These are phyloP conservation scores for Penicillium paneum DNA, from an alignment of 2,329 filamentous ascomycete genomes.

Conservation along the genomic window DNA sequence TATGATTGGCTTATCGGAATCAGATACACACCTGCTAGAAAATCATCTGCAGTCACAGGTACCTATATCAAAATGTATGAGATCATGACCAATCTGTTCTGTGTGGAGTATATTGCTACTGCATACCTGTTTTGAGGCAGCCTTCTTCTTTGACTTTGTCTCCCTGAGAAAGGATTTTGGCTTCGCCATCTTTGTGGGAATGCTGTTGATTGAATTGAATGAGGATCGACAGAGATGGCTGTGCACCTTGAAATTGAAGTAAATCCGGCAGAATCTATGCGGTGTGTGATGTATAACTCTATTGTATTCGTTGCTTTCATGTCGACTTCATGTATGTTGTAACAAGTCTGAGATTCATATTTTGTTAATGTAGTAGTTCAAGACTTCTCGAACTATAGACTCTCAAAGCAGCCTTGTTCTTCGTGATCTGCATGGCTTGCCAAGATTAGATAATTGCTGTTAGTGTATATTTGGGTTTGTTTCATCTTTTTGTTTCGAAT, in stretches of 20 bases:
- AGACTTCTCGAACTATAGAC: not conserved
- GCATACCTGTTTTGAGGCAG: slow-evolving; percentile 36
- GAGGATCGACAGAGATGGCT: not conserved
- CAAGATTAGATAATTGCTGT: not conserved
- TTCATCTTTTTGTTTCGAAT: not conserved
- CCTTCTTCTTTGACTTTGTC: slow-evolving; percentile 44
- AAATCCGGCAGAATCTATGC: slow-evolving; percentile 9
- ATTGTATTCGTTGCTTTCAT: not conserved
- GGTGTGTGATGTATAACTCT: slow-evolving; percentile 1
- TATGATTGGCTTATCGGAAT: not conserved
- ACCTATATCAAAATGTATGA: slow-evolving; percentile 35
- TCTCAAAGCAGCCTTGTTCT: not conserved
- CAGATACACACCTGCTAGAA: slow-evolving; percentile 53
- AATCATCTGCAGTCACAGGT: slow-evolving; percentile 65
- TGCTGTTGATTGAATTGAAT: not conserved
- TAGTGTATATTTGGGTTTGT: not conserved
- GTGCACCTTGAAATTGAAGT: slow-evolving; percentile 3
- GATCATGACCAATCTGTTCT: not conserved
- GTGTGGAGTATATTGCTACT: not conserved
- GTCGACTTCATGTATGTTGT: not conserved
- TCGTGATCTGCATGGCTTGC: not conserved
- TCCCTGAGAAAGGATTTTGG: slow-evolving; percentile 41
- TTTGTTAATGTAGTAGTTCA: not conserved
- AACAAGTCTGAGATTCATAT: not conserved
- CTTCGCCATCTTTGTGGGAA: slow-evolving; percentile 36